These are phyloP conservation scores for Boletellus deceptivus DNA, from an alignment of 1,284 basidiomycete species.

Conservation along the genomic window DNA sequence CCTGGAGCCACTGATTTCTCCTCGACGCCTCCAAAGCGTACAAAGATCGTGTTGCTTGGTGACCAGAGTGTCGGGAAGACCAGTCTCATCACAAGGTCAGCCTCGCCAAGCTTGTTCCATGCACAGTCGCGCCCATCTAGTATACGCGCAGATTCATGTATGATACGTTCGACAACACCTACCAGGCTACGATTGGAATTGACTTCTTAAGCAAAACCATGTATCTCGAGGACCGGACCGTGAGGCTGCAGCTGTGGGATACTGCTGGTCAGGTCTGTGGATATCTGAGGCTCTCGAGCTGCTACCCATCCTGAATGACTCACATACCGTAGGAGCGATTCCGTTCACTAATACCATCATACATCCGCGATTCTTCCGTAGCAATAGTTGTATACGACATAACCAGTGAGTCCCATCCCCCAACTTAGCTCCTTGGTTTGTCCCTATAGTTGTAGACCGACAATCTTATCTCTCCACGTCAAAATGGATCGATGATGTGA, in stretches of 20 bases:
- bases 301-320: constrained; percentile 3
- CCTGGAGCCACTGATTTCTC: constrained; percentile 80
- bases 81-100: constrained; percentile 92
- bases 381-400: constrained; percentile 99
- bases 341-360: constrained; percentile 96
- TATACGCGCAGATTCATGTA: constrained; percentile 85
- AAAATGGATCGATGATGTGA: constrained; percentile 99
- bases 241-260: constrained; percentile 97
- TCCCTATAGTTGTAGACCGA: constrained; percentile 60
- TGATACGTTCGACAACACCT: constrained; percentile 99
- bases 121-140: background rate
- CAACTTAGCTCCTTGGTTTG: background rate
- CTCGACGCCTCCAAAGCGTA: constrained; percentile 86
- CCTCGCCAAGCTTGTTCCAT: background rate
- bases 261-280: constrained; percentile 89
- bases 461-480: constrained; percentile 95
- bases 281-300: constrained; percentile 1
- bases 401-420: constrained; percentile 69
- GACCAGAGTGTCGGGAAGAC: constrained; percentile 97
- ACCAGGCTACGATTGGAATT: constrained; percentile 99
- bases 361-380: constrained; percentile 98
- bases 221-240: constrained; percentile 99
- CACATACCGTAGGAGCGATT: constrained; percentile 81
- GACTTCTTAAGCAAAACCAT: constrained; percentile 99
- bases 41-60: constrained; percentile 93